Base-by-base conservation (phyloP, 768 basidiomycete species). In the Serendipita indica region DNA sequence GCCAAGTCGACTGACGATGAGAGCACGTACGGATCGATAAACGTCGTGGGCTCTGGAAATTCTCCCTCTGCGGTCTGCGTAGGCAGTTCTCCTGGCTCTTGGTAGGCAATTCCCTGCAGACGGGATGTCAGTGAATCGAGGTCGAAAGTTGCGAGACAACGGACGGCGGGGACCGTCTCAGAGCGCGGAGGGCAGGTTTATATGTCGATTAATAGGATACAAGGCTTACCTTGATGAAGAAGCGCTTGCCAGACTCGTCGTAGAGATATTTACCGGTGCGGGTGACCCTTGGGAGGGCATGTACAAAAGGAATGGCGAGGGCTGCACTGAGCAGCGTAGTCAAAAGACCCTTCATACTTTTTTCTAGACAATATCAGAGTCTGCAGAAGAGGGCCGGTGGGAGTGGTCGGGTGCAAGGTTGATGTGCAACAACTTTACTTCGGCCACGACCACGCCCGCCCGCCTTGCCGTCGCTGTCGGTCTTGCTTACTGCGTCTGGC, bases 241-340 rank as follows among this genome's bases (percentile, higher is more conserved):
- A 94, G 57, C 92, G 72, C 35, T 67, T 81, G 2, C 89, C 88
- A 54, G 80, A 77, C 2, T 77, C 77, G 37, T 77, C 78, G 70
- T 91, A 94, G 39, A 94, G 81, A 68, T 91, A 94, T 65, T 80
- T 79, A 33, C 88, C 90, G 28, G 73, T 67, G 41, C 88, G 78
- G 35, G 83, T 74, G 64, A 96, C 76, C 59, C 78, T 75, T 33
- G 80, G 75, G 41, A 92, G 74, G 60, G 87, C 87, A n/a, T 72
- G 67, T n/a, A 78, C 80, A 33, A 72, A 68, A n/a, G 72, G 69
- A n/a, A 73, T 67, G 61, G 80, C 63, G 54, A 74, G 66, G 41
- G 74, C 67, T 18, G 71, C 70, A 30, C 25, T 54, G 30, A 54
- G 30, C 10, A 59, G n/a, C 18, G 62, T 52, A 28, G 22, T 20